phyloP scores from a whole-genome alignment of 805 yeast genomes.

The Blastobotrys parvus region DNA sequence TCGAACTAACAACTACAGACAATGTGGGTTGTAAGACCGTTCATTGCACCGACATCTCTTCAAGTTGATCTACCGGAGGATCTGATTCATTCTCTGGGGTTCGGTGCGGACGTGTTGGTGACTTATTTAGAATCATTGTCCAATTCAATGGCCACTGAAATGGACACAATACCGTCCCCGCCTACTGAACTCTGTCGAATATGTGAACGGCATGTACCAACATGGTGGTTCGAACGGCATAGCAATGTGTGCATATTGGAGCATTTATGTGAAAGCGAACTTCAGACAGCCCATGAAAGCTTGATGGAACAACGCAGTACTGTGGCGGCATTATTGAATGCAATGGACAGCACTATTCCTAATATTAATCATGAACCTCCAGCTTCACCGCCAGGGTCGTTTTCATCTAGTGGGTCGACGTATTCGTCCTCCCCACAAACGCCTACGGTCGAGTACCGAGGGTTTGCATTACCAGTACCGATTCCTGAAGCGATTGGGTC shows the following conservation, averaged over 20 bases:
- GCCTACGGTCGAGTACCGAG: slow-evolving; percentile 14
- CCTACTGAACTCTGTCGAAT: slow-evolving; percentile 78
- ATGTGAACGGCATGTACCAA: slow-evolving; percentile 84
- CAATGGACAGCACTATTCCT: slow-evolving; percentile 22
- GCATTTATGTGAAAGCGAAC: slow-evolving; percentile 70
- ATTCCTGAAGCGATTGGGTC: slow-evolving; percentile 3
- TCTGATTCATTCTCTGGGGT: slow-evolving; percentile 71
- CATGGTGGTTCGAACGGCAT: slow-evolving; percentile 95
- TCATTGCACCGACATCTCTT: slow-evolving; percentile 49
- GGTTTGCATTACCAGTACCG: slow-evolving; percentile 9
- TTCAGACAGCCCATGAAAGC: slow-evolving; percentile 67
- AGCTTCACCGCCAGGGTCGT: slow-evolving; percentile 13
- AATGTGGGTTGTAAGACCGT: slow-evolving; percentile 89
- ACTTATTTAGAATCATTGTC: slow-evolving; percentile 59
- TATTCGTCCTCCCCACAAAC: background rate
- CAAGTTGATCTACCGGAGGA: slow-evolving; percentile 62
- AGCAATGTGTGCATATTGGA: slow-evolving; percentile 81
- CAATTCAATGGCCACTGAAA: slow-evolving; percentile 56
- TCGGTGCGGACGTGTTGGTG: slow-evolving; percentile 79
- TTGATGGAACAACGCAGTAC: slow-evolving; percentile 60
- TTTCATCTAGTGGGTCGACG: slow-evolving; percentile 1
- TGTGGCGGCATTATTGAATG: slow-evolving; percentile 28
- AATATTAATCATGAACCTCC: slow-evolving; percentile 3
- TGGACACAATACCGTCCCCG: slow-evolving; percentile 57
- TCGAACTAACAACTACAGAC: slow-evolving; percentile 31